Base-by-base conservation (phyloP, 345 rosid genomes). In the Dipteronia sinensis region DNA sequence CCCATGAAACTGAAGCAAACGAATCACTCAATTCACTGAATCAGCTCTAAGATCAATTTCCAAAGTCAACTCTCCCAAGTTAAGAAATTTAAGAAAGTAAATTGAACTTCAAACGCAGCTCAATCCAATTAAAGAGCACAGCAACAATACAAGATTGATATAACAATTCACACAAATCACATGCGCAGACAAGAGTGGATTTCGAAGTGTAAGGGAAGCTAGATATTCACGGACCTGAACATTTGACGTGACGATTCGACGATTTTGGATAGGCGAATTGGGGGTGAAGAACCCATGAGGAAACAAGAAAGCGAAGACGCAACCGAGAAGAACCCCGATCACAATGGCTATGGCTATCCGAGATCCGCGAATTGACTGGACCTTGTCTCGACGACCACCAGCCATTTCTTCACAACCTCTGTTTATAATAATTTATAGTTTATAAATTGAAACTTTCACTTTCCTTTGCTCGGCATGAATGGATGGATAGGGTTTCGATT, bases 361-460 rank as follows among this genome's bases (percentile, higher is more conserved):
- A 79, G 97, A 94, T 89, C 89, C 88, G 42, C 91, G 92, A 72
- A 83, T 73, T 22, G 90, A 68, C 66, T 82, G 92, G 61, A 76
- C 88, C 78, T 93, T 95, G 46, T 91, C 97, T 83, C 91, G 87
- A 74, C 97, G 98, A 80, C 75, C 86, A 83, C 74, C 86, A 83
- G 88, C 94, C 97, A 91, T 89, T 79, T 80, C 61, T 68, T 49
- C 72, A 29, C 47, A 64, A 29, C 53, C 62, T 74, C 77, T 19
- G n/a, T 64, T 46, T 3, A 49, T 19, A 27, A 49, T 19, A 27
- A 42, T 67, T 74, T 38, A 73, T 20, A 56, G 46, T 63, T 23
- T 74, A 25, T 19, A 44, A 16, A 64, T 42, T 11, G 66, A 47
- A 20, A 25, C 61, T 12, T 65, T 31, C 58, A 27, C 53, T 67